Evolutionary conservation across 1,139 yeast genomes (phyloP), one percentile per base, ranked within the genome.

Genomic region (Torulaspora pretoriensis): DNA sequence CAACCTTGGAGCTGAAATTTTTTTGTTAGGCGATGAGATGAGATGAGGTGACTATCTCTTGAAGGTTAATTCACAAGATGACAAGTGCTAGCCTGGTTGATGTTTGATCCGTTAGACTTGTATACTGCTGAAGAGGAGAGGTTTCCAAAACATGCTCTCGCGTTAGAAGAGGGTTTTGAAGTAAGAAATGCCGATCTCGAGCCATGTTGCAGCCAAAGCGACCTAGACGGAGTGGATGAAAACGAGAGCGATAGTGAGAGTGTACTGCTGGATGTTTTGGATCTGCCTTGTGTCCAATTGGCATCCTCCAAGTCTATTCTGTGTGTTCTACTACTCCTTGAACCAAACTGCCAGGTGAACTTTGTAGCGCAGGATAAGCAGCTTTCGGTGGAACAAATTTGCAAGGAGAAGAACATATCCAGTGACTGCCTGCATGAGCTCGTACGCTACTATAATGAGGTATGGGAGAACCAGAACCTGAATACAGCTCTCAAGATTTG

Each of bases 191-290:
- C 2, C 8, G 25, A 10, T 54, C 49, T 3, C 39, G 24, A 8
- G 13, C 19, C 12, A 7, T 8, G 14, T 7, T 2, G n/a, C 26
- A 9, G 24, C 17, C n/a, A 3, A 9, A 22, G 22, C 24, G 22
- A 22, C 4, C 29, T 24, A 10, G 14, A 10, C n/a, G 24, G 17
- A 10, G 22, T 13, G 9, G 55, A 49, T 4, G 63, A 55, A 3
- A 65, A 38, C 8, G 51, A 43, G 26, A 49, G 56, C 7, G 56
- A 50, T 3, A 19, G 22, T 19, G 65, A 56, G 4, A 63, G 55
- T 5, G 35, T 24, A 8, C 75, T 77, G 0, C 54, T 82, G 13
- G 87, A 83, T 55, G 64, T 73, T 0, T 70, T 86, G 8, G 96
- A 88, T 60, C 68, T 88, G 8, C 96, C 96, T 0, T 53, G 80